Evolutionary conservation across 2,329 filamentous ascomycete species (phyloP).

Genomic region (Ophiostoma montium): DNA sequence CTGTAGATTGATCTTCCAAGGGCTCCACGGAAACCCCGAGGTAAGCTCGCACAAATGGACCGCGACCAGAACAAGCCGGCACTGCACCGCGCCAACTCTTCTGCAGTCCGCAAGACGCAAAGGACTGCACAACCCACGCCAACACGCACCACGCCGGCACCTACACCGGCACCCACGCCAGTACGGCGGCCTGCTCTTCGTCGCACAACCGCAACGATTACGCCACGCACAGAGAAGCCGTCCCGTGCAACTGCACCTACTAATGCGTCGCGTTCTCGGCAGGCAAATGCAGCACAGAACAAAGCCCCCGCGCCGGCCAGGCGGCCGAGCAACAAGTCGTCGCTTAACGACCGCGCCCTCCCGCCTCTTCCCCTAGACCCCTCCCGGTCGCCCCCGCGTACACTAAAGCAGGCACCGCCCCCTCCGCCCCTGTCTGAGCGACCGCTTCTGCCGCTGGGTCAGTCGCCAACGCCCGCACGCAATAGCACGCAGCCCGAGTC

Average conservation of each 20-base stretch:
- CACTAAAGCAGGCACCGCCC: background rate
- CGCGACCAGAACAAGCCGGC: background rate
- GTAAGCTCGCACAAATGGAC: background rate
- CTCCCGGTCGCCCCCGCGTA: background rate
- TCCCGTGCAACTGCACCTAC: background rate
- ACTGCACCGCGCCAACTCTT: background rate
- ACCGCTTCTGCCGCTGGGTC: background rate
- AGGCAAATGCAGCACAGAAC: background rate
- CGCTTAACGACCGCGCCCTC: background rate
- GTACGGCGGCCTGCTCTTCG: background rate
- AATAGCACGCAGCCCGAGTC: background rate
- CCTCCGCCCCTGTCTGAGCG: constrained; percentile 2
- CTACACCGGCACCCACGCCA: no score
- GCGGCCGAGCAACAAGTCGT: background rate
- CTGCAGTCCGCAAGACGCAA: background rate
- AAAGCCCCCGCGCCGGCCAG: background rate
- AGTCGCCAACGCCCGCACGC: no score
- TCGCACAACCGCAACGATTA: background rate
- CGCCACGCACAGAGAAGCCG: background rate
- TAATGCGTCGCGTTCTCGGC: background rate
- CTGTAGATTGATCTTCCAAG: constrained; percentile 13
- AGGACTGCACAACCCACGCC: background rate
- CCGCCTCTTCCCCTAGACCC: background rate
- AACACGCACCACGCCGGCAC: background rate
- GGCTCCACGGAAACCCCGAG: background rate